A percentile compares a stretch with the other conserved stretches of the same genome.
phyloP scores from a whole-genome alignment of 2,329 filamentous ascomycete species.

The Ilyonectria sp. region DNA sequence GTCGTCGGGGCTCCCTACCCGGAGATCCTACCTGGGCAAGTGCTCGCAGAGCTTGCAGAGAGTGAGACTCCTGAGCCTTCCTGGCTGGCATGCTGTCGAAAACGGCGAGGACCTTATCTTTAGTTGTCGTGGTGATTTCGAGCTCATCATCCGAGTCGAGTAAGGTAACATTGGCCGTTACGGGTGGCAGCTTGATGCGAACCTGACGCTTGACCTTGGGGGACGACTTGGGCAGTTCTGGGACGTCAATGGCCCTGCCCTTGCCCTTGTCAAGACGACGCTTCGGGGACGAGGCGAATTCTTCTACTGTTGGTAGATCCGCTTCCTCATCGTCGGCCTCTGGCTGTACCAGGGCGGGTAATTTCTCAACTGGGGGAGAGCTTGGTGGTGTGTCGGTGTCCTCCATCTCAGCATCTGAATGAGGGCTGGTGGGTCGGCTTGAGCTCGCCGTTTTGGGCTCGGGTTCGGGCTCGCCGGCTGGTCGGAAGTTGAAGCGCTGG shows the following conservation, averaged over 20 bases:
- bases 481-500: slow-evolving; percentile 84
- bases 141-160: slow-evolving; percentile 73
- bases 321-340: slow-evolving; percentile 26
- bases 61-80: slow-evolving; percentile 73
- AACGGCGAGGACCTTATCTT: slow-evolving; percentile 70
- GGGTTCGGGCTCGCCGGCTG: slow-evolving; percentile 53
- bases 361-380: slow-evolving; percentile 68
- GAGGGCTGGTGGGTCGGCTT: slow-evolving; percentile 67
- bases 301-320: slow-evolving; percentile 54
- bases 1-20: slow-evolving; percentile 63
- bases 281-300: slow-evolving; percentile 51
- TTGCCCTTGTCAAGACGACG: slow-evolving; percentile 71
- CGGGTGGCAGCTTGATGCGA: slow-evolving; percentile 64
- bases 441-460: slow-evolving; percentile 66
- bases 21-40: slow-evolving; percentile 81
- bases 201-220: slow-evolving; percentile 62
- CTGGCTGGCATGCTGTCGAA: slow-evolving; percentile 79
- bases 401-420: slow-evolving; percentile 67
- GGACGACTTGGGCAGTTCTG: slow-evolving; percentile 39
- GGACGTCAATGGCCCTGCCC: slow-evolving; percentile 62
- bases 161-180: slow-evolving; percentile 56
- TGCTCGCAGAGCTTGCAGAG: slow-evolving; percentile 78
- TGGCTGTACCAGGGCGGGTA: slow-evolving; percentile 37
- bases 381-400: slow-evolving; percentile 79
- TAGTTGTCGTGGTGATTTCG: slow-evolving; percentile 69